phyloP scores from a whole-genome alignment of 768 basidiomycete genomes.

The Phylloporus sp. region DNA sequence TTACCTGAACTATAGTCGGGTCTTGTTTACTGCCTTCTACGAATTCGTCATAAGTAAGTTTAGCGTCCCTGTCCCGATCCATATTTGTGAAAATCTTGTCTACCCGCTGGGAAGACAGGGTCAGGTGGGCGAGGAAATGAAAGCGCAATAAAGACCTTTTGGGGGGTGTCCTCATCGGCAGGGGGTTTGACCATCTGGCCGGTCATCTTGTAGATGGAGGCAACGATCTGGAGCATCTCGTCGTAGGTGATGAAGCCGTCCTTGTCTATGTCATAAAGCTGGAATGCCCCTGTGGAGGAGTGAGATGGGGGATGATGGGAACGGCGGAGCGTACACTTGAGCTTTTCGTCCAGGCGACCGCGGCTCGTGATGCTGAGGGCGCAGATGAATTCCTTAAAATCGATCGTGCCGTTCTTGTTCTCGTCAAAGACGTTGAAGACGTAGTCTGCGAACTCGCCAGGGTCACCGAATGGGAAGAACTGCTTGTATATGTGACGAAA shows the following conservation, averaged over 20 bases:
- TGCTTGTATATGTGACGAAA: conserved; percentile 99
- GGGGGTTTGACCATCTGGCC: conserved; percentile 99
- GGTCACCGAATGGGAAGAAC: conserved; percentile 99
- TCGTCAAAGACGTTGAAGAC: conserved; percentile 98
- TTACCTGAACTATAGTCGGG: conserved; percentile 96
- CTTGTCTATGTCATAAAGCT: conserved; percentile 97
- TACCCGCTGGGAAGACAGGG: conserved; percentile 62
- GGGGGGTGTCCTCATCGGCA: conserved; percentile 98
- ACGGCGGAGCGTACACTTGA: conserved; percentile 71
- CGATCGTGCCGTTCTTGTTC: conserved; percentile 94
- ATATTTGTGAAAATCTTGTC: conserved; percentile 98
- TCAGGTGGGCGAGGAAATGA: conserved; percentile 11
- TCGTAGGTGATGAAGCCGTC: conserved; percentile 98
- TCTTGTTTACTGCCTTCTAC: conserved; percentile 98
- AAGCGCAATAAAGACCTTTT: conserved; percentile 61
- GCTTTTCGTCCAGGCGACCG: conserved; percentile 93
- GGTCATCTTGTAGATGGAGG: conserved; percentile 99
- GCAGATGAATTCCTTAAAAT: conserved; percentile 99
- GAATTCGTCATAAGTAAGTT: conserved; percentile 93
- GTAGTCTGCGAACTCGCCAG: conserved; percentile 93
- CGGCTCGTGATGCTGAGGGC: conserved; percentile 93
- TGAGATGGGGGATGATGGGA: conserved; percentile 13
- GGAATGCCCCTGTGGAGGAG: conserved; percentile 85
- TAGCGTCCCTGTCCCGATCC: conserved; percentile 94
- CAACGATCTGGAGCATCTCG: conserved; percentile 98